Evolutionary conservation across 2,329 filamentous ascomycete species (phyloP), one percentile per base, ranked within the genome.

Genomic region (Corinectria fuckeliana): DNA sequence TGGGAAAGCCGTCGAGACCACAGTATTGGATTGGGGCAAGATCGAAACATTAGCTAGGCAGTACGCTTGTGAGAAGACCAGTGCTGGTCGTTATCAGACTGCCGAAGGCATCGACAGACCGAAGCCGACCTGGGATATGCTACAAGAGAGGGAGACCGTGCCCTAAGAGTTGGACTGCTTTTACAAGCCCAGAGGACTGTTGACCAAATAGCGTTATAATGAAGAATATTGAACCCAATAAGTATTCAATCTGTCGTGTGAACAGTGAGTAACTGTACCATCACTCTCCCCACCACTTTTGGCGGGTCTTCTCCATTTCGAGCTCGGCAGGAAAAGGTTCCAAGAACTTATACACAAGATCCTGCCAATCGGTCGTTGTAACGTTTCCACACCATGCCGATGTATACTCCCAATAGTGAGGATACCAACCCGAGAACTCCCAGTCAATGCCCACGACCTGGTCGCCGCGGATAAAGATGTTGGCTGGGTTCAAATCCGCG

Each of bases 361-460:
- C 56, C 57, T 68, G 62, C 77, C 79, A 47, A 13, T 30, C 42
- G 5, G 14, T n/a, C 6, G 14, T n/a, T 5, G 21, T 10, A 8
- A 26, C 9, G 9, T 23, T 41, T 21, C 38, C 20, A 14, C 16
- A 41, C 66, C 67, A 73, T 5, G 56, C 63, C 16, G 65, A 68
- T 2, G 71, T 72, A 52, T 75, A 75, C 34, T 76, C 73, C 74
- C 71, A 75, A 54, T 75, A 75, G 39, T 62, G 32, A 1, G 73
- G 74, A 42, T 71, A 75, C 71, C 70, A 76, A 1, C 72, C 74
- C 0, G 71, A 48, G 30, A 66, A 65, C 49, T 75, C 71, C 74
- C 74, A 76, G 56, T 76, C 73, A 26, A 75, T 80, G 6, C 78
- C 80, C 36, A 77, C 74, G 21, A 85, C 68, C 4, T 75, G 66